Base-by-base conservation (phyloP, 2,329 filamentous ascomycete genomes). In the Colletotrichum coccodes region DNA sequence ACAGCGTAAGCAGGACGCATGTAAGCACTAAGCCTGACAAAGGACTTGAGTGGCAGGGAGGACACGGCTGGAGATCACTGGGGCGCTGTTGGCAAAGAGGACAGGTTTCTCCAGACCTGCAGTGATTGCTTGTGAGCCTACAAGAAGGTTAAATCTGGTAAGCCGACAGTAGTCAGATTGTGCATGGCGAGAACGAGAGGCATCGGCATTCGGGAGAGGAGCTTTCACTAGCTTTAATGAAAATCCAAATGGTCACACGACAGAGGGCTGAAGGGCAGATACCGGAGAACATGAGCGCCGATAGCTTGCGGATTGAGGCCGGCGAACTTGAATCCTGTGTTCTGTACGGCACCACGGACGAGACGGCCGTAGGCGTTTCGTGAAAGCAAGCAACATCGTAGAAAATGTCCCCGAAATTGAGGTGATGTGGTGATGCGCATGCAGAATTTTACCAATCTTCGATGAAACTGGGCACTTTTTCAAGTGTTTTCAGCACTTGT, bases 11-110 rank as follows among this genome's bases (percentile, higher is more conserved):
- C 61, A 68, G 32, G 50, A 16, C 50, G 28, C 40, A 49, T 16
- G 54, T 68, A 56, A 68, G 65, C 65, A 68, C 65, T 68, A 68
- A 63, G 46, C 53, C 61, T 52, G 32, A 64, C 61, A 40, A 46
- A 61, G 65, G 65, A 47, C 12, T 9, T 36, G 52, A 23, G 52
- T 67, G 64, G 54, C 32, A 60, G 54, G 30, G 23, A 30, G 47
- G 30, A 50, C 40, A 58, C 46, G 46, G 46, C 60, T 42, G 53
- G 28, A 64, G 53, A 40, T 67, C 50, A 26, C 36, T 57, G 42
- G 26, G 46, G 46, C 12, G n/a, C n/a, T n/a, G n/a, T n/a, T n/a
- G n/a, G n/a, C n/a, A n/a, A 38, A 38, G 16, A 4, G n/a, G 28
- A 8, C 16, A 30, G 26, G 16, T 28, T 30, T 36, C 46, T 34